Base-by-base conservation (phyloP, 2,329 filamentous ascomycete genomes). In the Ciborinia camelliae region DNA sequence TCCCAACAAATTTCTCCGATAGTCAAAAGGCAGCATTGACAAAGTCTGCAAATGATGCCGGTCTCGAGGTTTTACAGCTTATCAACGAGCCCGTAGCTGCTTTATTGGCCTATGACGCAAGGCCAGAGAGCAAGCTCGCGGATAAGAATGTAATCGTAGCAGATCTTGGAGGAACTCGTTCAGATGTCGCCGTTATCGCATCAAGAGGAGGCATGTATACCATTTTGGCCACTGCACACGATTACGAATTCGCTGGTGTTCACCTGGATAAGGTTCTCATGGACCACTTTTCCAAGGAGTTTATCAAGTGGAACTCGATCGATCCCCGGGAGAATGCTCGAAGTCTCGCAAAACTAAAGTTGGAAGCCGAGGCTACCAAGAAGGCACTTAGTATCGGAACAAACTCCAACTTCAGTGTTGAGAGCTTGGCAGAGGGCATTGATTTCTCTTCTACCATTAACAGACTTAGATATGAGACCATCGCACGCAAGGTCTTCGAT, bases 251-350 rank as follows among this genome's bases (percentile, higher is more conserved):
- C 71, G 88, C 91, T 64, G 95, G 95, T 74, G 84, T 86, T 43
- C 88, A 92, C 70, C 84, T 99, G 65, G 95, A 99, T 81, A 86
- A 95, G 77, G 90, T 94, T 58, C 84, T 99, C 66, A 90, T 97
- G 76, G 94, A 99, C 77, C 89, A 97, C 82, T 97, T 98, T 73
- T 90, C 94, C 72, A 99, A 99, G 84, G 95, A 99, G 79, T 99
- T 99, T 81, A 85, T 95, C 75, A 98, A 99, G 86, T 97, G 96
- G 84, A 86, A 98, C 81, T 79, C 78, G 43, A 86, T 86, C 65
- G 95, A 98, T 78, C 95, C 95, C 28, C 86, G 93, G 71, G 84
- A 88, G 75, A 91, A 95, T 76, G 83, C 88, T 63, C 88, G 88
- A 73, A 90, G 90, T 73, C 81, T 97, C 72, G 93, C 95, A 67